These are phyloP conservation scores for Fusarium acutatum DNA, from an alignment of 2,329 filamentous ascomycete genomes.

Conservation along the genomic window DNA sequence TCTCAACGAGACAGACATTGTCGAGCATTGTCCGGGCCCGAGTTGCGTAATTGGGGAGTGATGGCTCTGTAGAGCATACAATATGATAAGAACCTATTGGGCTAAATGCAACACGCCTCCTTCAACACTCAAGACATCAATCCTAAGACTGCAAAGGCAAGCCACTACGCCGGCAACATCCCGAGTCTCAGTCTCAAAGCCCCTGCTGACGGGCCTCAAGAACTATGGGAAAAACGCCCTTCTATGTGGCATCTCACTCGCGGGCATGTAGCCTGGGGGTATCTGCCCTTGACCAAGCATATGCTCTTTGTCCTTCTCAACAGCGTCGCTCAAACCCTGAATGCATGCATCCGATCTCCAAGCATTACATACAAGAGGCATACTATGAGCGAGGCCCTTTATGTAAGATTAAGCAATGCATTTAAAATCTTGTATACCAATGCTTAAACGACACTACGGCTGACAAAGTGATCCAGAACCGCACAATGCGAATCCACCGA, in stretches of 20 bases:
- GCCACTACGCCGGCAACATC: fast-evolving
- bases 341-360: not conserved
- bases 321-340: not conserved
- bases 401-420: not conserved
- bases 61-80: not conserved
- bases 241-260: not conserved
- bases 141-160: not conserved
- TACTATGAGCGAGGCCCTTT: too few species aligned
- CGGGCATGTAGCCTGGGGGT: not conserved
- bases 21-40: fast-evolving
- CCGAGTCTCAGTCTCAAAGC: not conserved
- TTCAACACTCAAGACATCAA: not conserved
- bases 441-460: not conserved
- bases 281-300: not conserved
- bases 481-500: too few species aligned
- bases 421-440: not conserved
- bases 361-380: fast-evolving
- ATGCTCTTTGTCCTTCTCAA: not conserved
- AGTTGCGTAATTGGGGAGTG: not conserved
- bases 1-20: not conserved
- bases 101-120: not conserved
- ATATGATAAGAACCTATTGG: not conserved
- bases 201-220: too few species aligned
- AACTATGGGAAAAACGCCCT: not conserved
- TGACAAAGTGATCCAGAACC: not conserved